These are phyloP conservation scores for Carnegiea gigantea DNA, from an alignment of 179 eudicot genomes.

Conservation along the genomic window DNA sequence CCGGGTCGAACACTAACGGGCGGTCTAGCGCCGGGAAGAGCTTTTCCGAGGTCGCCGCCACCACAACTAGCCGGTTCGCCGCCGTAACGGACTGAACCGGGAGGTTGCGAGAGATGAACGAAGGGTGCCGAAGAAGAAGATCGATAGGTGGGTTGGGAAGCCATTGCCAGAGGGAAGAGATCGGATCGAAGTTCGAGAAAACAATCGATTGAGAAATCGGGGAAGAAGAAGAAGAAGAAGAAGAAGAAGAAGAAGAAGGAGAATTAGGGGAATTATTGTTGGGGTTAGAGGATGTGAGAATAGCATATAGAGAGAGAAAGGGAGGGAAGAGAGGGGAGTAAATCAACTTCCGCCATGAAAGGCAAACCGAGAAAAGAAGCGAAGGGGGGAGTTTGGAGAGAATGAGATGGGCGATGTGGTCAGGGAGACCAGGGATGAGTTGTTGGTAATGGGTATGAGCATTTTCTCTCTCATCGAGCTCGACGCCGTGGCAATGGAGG, in stretches of 20 bases:
- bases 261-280: too few relatives aligned
- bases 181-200: slow-evolving; percentile 38
- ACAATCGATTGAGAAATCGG: slow-evolving; percentile 16
- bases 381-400: slow-evolving; percentile 42
- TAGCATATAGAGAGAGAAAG: slow-evolving; percentile 44
- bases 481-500: slow-evolving; percentile 5
- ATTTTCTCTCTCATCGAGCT: background rate
- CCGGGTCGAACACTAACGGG: slow-evolving; percentile 46
- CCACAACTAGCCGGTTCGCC: slow-evolving; percentile 34
- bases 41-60: slow-evolving; percentile 43
- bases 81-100: slow-evolving; percentile 50
- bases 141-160: slow-evolving; percentile 36
- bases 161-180: slow-evolving; percentile 32
- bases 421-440: slow-evolving; percentile 51
- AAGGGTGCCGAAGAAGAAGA: slow-evolving; percentile 46
- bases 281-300: slow-evolving; percentile 26
- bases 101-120: slow-evolving; percentile 47
- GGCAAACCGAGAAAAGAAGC: slow-evolving; percentile 39
- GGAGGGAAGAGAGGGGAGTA: slow-evolving; percentile 54
- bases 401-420: slow-evolving; percentile 46
- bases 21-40: slow-evolving; percentile 44
- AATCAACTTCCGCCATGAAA: slow-evolving; percentile 44
- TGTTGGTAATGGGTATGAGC: background rate
- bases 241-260: background rate
- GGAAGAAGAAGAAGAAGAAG: background rate